phyloP scores from a whole-genome alignment of 257 asterid species.

The Sherardia arvensis region DNA sequence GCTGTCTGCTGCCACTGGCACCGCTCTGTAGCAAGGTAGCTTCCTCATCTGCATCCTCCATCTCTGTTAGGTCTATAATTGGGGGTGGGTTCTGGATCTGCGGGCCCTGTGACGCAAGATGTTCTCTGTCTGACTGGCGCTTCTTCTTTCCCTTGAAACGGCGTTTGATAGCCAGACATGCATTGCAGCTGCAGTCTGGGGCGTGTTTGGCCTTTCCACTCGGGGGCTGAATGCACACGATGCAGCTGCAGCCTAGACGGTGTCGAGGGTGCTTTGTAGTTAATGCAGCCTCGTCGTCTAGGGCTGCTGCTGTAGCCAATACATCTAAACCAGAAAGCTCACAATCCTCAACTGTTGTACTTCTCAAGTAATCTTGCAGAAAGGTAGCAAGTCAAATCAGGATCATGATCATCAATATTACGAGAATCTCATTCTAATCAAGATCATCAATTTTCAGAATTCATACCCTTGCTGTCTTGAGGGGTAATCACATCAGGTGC shows the following conservation, averaged over 20 bases:
- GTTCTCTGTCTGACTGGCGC: conserved; percentile 64
- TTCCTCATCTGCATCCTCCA: conserved; percentile 32
- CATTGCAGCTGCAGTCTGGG: conserved; percentile 80
- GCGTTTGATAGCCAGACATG: conserved; percentile 66
- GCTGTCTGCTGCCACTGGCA: too few relatives aligned
- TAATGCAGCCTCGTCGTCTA: conserved; percentile 76
- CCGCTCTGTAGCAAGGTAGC: conserved; percentile 24
- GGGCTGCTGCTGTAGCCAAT: conserved; percentile 82
- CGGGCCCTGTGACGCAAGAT: conserved; percentile 39
- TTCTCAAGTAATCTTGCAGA: conserved; percentile 46
- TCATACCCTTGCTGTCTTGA: conserved; percentile 38
- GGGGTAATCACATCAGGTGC: conserved; percentile 42
- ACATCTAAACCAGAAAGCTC: conserved; percentile 92
- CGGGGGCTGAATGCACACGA: conserved; percentile 98
- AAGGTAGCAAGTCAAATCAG: too few relatives aligned
- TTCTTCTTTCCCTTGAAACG: conserved; percentile 90
- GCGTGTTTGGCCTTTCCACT: conserved; percentile 92
- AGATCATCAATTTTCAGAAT: neutral
- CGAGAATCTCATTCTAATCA: neutral
- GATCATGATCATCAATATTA: too few relatives aligned
- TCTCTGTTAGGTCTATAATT: conserved; percentile 19
- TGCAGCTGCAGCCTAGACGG: conserved; percentile 91
- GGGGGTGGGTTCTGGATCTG: conserved; percentile 21
- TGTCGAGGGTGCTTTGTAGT: conserved; percentile 95
- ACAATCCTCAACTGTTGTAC: conserved; percentile 23